Conservation (phyloP, 2,329 filamentous ascomycete species). For the Dendrostoma leiphaemia region DNA sequence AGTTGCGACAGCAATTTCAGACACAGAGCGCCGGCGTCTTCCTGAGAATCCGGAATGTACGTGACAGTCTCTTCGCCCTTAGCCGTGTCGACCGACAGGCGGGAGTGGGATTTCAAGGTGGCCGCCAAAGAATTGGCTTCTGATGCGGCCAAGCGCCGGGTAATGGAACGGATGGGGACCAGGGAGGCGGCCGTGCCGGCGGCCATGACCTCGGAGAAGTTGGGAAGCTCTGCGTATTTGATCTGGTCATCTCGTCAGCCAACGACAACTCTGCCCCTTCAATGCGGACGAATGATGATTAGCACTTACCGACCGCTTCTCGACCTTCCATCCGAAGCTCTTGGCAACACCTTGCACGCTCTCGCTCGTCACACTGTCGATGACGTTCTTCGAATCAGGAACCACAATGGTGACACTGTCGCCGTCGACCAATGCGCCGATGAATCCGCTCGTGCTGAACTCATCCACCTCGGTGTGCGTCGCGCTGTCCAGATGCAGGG, state of each 20-base stretch:
- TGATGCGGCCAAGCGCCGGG: slow-evolving; percentile 50
- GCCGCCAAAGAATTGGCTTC: slow-evolving; percentile 39
- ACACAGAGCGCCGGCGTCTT: slow-evolving; percentile 73
- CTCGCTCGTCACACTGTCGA: slow-evolving; percentile 81
- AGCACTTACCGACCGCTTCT: slow-evolving; percentile 63
- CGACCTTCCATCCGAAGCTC: slow-evolving; percentile 80
- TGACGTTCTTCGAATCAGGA: slow-evolving; percentile 85
- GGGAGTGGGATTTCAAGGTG: slow-evolving; percentile 32
- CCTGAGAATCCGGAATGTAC: slow-evolving; percentile 53
- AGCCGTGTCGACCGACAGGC: slow-evolving; percentile 32
- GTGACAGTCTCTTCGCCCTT: slow-evolving; percentile 49
- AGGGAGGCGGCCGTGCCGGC: slow-evolving; percentile 89
- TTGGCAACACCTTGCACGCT: slow-evolving; percentile 74
- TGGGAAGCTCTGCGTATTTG: slow-evolving; percentile 56
- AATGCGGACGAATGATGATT: no score
- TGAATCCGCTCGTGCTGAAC: slow-evolving; percentile 92
- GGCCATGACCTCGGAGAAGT: slow-evolving; percentile 75
- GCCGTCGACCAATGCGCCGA: slow-evolving; percentile 65
- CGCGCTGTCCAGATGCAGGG: slow-evolving; percentile 85
- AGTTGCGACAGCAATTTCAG: slow-evolving; percentile 71
- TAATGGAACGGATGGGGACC: slow-evolving; percentile 90
- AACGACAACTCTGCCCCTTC: background rate
- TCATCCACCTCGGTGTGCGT: slow-evolving; percentile 86
- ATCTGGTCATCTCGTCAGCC: slow-evolving; percentile 45
- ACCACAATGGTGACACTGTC: slow-evolving; percentile 70